Conservation (phyloP, 108 stramenopile genomes). For the Asterionellopsis glacialis region DNA sequence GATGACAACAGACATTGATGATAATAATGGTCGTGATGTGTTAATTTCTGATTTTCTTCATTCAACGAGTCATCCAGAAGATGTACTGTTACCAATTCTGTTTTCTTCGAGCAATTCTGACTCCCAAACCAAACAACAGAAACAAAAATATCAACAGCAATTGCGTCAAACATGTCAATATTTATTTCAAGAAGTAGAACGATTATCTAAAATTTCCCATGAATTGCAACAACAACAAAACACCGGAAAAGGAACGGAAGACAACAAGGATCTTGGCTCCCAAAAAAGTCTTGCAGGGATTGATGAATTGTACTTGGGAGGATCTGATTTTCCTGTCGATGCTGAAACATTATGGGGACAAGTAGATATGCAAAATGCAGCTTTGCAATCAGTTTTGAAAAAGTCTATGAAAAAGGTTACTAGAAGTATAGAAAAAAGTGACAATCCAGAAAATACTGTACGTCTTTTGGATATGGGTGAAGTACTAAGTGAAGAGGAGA, state of each 20-base stretch:
- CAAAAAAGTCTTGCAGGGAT: not conserved
- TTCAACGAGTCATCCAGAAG: not conserved
- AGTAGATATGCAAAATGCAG: slow-evolving; percentile 83
- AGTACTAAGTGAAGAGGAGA: not conserved
- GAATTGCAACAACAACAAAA: slow-evolving; percentile 8
- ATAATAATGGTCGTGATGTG: too few species aligned
- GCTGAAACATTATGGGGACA: slow-evolving; percentile 90
- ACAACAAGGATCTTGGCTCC: too few species aligned
- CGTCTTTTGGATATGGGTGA: slow-evolving; percentile 27
- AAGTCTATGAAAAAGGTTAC: slow-evolving; percentile 51
- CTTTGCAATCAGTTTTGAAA: slow-evolving; percentile 56
- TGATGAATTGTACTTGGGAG: not conserved
- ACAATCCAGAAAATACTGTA: slow-evolving; percentile 18
- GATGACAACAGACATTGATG: too few species aligned
- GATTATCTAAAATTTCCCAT: slow-evolving; percentile 12
- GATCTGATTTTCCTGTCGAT: slow-evolving; percentile 28
- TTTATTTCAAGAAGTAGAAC: slow-evolving; percentile 24
- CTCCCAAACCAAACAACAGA: slow-evolving; percentile 4
- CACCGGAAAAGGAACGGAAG: not conserved
- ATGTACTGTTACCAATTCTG: not conserved
- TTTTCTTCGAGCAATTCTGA: not conserved
- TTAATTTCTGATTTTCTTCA: too few species aligned
- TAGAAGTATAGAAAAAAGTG: slow-evolving; percentile 29
- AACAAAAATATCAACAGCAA: slow-evolving; percentile 11
- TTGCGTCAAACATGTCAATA: slow-evolving; percentile 13